Conservation (phyloP, 805 yeast genomes). For the Ogataea wickerhamii region DNA sequence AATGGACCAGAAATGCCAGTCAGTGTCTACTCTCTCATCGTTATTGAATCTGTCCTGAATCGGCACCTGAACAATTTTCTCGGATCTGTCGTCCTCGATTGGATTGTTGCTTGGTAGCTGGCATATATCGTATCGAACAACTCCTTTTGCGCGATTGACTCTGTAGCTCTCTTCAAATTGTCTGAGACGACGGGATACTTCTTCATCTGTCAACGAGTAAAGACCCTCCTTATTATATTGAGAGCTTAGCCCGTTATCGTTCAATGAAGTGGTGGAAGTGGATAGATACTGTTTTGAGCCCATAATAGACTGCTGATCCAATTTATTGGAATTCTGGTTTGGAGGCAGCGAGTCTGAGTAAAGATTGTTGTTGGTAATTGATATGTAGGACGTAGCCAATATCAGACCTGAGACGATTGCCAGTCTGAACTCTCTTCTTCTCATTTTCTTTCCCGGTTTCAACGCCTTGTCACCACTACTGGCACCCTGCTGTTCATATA, state of each 20-base stretch:
- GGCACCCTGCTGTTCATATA: slow-evolving; percentile 2
- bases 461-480: slow-evolving; percentile 2
- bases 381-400: slow-evolving; percentile 32
- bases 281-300: slow-evolving; percentile 30
- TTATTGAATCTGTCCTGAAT: slow-evolving; percentile 56
- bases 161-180: slow-evolving; percentile 74
- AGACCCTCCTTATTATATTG: slow-evolving; percentile 50
- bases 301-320: slow-evolving; percentile 11
- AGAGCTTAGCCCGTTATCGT: slow-evolving; percentile 37
- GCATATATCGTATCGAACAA: slow-evolving; percentile 79
- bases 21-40: slow-evolving; percentile 45
- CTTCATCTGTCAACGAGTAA: slow-evolving; percentile 58
- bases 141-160: slow-evolving; percentile 85
- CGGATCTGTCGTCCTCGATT: slow-evolving; percentile 90
- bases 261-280: slow-evolving; percentile 42
- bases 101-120: slow-evolving; percentile 92
- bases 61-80: slow-evolving; percentile 72
- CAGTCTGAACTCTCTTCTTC: slow-evolving; percentile 28
- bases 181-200: slow-evolving; percentile 65
- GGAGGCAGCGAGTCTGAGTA: slow-evolving; percentile 29
- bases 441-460: slow-evolving; percentile 22
- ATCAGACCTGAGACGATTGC: slow-evolving; percentile 33
- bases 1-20: slow-evolving; percentile 93
- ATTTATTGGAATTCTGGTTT: slow-evolving; percentile 9
- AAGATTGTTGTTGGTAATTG: slow-evolving; percentile 27